Evolutionary conservation across 148 eudicot species (phyloP).

Genomic region (Vaccinium darrowii): DNA sequence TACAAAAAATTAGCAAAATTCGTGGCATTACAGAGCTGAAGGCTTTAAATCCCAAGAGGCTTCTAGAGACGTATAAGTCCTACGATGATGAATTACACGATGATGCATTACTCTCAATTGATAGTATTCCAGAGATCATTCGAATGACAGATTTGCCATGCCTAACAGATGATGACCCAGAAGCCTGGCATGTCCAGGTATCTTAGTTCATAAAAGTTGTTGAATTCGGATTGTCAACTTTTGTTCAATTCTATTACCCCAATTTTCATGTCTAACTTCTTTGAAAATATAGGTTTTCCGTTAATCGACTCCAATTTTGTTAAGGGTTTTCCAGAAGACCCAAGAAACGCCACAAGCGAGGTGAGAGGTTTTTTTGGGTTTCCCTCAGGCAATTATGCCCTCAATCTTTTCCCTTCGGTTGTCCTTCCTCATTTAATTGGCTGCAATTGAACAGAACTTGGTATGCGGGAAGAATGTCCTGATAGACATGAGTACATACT

Average conservation of each 20-base stretch:
- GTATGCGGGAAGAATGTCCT: slow-evolving; percentile 88
- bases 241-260: background rate
- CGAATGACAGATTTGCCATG: slow-evolving; percentile 47
- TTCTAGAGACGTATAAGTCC: too few species aligned
- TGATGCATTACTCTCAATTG: slow-evolving; percentile 72
- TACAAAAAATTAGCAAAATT: slow-evolving; percentile 60
- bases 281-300: slow-evolving; percentile 63
- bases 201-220: background rate
- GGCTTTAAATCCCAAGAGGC: too few species aligned
- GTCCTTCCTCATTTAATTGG: too few species aligned
- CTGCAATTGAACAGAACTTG: too few species aligned
- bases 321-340: slow-evolving; percentile 85
- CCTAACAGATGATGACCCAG: slow-evolving; percentile 49
- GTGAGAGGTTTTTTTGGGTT: too few species aligned
- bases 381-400: too few species aligned
- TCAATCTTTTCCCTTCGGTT: too few species aligned
- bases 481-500: slow-evolving; percentile 87
- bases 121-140: slow-evolving; percentile 61
- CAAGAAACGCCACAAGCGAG: slow-evolving; percentile 56
- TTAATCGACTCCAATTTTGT: slow-evolving; percentile 84
- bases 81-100: slow-evolving; percentile 42
- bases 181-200: slow-evolving; percentile 92
- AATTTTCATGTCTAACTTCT: slow-evolving; percentile 9
- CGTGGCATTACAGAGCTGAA: slow-evolving; percentile 57
- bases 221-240: background rate